Base-by-base conservation (phyloP, 495 filamentous ascomycete genomes). In the Xylaria castorea region DNA sequence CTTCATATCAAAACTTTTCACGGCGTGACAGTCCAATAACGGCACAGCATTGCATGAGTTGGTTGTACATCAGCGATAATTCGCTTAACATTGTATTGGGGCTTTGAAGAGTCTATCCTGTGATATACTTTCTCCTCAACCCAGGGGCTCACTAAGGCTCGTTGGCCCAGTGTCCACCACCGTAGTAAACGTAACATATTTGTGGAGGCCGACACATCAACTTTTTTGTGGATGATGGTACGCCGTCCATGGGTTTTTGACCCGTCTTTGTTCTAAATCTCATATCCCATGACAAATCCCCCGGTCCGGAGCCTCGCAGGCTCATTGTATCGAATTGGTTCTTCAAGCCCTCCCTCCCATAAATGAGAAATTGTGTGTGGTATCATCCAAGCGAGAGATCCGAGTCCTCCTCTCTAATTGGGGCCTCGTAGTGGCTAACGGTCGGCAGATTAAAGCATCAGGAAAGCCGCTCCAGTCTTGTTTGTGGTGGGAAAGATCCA, bases 301-400 rank as follows among this genome's bases (percentile, higher is more conserved):
- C 66, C 25, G 0, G 70, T 67, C 77, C 73, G 69, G 75, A 75
- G 68, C 75, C 72, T 76, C 71, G 42, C 27, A 51, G 27, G 62
- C 70, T 67, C 70, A 30, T 76, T 76, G 57, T 74, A 71, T 75
- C 71, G 60, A 71, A 71, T 51, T 75, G 55, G 70, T 66, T 67
- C 5, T 6, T 68, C 70, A 68, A 64, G 34, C 40, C 40, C 68
- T 44, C 65, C 68, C 12, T 40, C n/a, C 12, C 12, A 38, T 36
- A 62, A 38, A 48, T 46, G 60, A 48, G 73, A 71, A 72, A 74
- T 75, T 71, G 61, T 68, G 61, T 68, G 73, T 79, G 78, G 78
- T 80, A 80, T 80, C 78, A 79, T 80, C 77, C 75, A 77, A 77
- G 73, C 77, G 75, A 80, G 75, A 79, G 77, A 77, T 75, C 70